Evolutionary conservation across 1,139 yeast genomes (phyloP).

Genomic region (Magnusiomyces magnusii): DNA sequence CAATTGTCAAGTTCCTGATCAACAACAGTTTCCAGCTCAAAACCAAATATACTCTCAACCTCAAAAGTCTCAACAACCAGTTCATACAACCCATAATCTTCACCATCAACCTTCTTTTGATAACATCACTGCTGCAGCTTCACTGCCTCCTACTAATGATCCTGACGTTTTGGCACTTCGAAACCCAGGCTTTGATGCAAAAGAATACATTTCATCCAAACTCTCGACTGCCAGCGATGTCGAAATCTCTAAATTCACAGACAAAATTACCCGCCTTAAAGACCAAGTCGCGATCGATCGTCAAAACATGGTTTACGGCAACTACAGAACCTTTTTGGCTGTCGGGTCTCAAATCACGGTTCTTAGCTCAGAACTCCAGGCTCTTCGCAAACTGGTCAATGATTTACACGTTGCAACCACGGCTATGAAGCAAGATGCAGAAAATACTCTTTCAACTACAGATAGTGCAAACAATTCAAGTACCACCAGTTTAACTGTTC

Average conservation of each 20-base stretch:
- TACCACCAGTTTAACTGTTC: background rate
- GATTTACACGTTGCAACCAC: slow-evolving; percentile 56
- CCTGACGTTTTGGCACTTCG: slow-evolving; percentile 1
- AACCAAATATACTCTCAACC: background rate
- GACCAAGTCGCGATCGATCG: slow-evolving; percentile 54
- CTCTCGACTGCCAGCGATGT: slow-evolving; percentile 61
- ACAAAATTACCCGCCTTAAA: slow-evolving; percentile 47
- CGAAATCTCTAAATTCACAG: slow-evolving; percentile 65
- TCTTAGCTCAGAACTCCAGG: slow-evolving; percentile 58
- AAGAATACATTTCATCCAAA: slow-evolving; percentile 45
- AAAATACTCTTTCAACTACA: slow-evolving; percentile 30
- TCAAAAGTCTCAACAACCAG: background rate
- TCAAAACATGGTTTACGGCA: slow-evolving; percentile 56
- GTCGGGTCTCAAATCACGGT: slow-evolving; percentile 58
- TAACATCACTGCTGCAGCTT: background rate
- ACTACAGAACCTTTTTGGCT: slow-evolving; percentile 62
- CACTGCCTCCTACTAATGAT: background rate
- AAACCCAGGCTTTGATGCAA: slow-evolving; percentile 37
- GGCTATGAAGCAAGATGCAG: slow-evolving; percentile 66
- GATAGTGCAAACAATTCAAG: background rate
- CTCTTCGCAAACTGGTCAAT: slow-evolving; percentile 51
- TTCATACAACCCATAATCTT: background rate
- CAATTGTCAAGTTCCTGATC: background rate
- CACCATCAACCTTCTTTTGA: background rate
- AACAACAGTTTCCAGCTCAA: background rate